These are phyloP conservation scores for Salix koriyanagi DNA, from an alignment of 345 rosid genomes.

Conservation along the genomic window DNA sequence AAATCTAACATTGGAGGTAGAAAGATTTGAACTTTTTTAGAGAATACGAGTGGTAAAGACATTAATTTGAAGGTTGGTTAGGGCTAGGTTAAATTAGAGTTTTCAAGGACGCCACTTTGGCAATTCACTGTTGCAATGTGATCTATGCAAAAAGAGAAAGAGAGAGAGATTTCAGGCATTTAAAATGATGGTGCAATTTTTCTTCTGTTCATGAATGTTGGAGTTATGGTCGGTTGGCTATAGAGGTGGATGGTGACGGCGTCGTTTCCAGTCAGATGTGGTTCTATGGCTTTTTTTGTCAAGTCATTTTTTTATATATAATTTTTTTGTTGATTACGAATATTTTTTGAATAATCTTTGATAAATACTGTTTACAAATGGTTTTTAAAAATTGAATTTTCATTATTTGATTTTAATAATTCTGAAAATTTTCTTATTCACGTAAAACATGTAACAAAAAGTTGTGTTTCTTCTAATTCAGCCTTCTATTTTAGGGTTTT, in stretches of 20 bases:
- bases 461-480: too few relatives aligned
- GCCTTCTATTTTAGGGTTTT: not conserved
- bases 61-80: not conserved
- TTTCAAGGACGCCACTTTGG: constrained; percentile 3
- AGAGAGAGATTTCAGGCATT: too few relatives aligned
- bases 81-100: constrained; percentile 15
- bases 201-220: not conserved
- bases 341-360: too few relatives aligned
- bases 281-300: not conserved
- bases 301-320: not conserved
- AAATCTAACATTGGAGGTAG: not conserved
- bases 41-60: not conserved
- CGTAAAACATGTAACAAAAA: too few relatives aligned
- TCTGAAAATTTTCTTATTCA: too few relatives aligned
- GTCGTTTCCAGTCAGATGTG: constrained; percentile 10
- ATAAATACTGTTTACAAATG: too few relatives aligned
- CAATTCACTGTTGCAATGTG: not conserved
- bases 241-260: constrained; percentile 1
- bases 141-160: not conserved
- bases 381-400: too few relatives aligned
- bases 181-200: constrained; percentile 1
- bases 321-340: not conserved
- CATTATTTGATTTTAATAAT: too few relatives aligned
- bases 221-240: constrained; percentile 7
- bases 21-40: not conserved